Conservation (phyloP, 495 filamentous ascomycete species). For the Articulospora tetracladia region DNA sequence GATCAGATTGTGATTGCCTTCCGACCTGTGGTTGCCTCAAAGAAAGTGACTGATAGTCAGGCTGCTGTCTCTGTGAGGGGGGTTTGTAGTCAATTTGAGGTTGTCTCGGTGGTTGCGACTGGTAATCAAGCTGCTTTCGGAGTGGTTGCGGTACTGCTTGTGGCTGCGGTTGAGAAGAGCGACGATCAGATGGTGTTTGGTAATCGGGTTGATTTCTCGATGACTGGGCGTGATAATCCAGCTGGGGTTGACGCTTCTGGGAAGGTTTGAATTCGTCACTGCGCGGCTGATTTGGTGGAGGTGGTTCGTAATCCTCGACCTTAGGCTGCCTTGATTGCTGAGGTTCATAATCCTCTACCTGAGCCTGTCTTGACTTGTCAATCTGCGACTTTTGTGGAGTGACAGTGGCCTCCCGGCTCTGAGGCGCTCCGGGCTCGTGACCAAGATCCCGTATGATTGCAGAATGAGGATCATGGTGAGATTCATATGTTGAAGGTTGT, state of each 20-base stretch:
- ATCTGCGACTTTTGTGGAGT: slow-evolving; percentile 46
- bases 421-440: slow-evolving; percentile 40
- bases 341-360: slow-evolving; percentile 17
- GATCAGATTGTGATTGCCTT: slow-evolving; percentile 1
- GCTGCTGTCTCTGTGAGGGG: background rate
- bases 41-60: background rate
- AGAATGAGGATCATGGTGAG: slow-evolving; percentile 79
- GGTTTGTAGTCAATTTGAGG: background rate
- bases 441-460: slow-evolving; percentile 60
- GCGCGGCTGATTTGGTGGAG: slow-evolving; percentile 5
- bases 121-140: slow-evolving; percentile 9
- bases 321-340: slow-evolving; percentile 8
- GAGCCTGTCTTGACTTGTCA: slow-evolving; percentile 22
- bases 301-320: slow-evolving; percentile 7
- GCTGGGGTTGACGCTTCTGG: background rate
- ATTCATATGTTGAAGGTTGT: slow-evolving; percentile 74
- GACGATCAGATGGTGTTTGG: background rate
- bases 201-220: background rate
- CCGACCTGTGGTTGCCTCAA: background rate
- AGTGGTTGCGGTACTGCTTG: background rate
- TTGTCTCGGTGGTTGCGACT: slow-evolving; percentile 5
- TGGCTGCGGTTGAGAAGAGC: background rate
- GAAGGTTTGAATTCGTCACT: slow-evolving; percentile 6
- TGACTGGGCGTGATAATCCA: slow-evolving; percentile 9
- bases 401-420: slow-evolving; percentile 47